Conservation (phyloP, 2,329 filamentous ascomycete genomes). For the Scytalidium sp. region DNA sequence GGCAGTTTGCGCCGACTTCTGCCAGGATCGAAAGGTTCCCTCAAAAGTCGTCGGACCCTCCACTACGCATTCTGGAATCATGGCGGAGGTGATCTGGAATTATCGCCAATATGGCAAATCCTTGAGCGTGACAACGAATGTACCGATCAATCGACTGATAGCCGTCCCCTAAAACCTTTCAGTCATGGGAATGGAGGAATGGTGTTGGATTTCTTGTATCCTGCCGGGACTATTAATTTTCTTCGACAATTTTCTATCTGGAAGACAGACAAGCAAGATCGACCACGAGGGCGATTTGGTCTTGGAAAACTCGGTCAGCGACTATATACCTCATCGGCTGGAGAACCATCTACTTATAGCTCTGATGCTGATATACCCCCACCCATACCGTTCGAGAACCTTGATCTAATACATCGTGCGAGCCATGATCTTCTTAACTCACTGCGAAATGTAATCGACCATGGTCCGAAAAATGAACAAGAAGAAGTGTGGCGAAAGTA, state of each 20-base stretch:
- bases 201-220: constrained; percentile 38
- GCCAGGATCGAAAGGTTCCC: constrained; percentile 28
- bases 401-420: not conserved
- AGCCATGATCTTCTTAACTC: not conserved
- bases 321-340: constrained; percentile 29
- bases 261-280: constrained; percentile 21
- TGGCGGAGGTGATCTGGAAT: constrained; percentile 35
- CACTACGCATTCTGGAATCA: constrained; percentile 56
- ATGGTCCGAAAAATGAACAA: constrained; percentile 17
- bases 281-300: constrained; percentile 12
- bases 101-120: constrained; percentile 26
- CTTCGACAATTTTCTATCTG: constrained; percentile 27
- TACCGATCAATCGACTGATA: constrained; percentile 11
- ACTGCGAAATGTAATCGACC: constrained; percentile 13
- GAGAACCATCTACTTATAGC: constrained; percentile 5
- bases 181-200: constrained; percentile 13
- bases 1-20: constrained; percentile 50
- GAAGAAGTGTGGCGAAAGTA: constrained; percentile 42
- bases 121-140: constrained; percentile 17
- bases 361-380: not conserved
- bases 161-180: constrained; percentile 6
- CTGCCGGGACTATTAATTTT: constrained; percentile 32
- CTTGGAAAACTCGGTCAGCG: constrained; percentile 23
- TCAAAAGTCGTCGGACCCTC: constrained; percentile 41
- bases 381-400: not conserved